phyloP scores from a whole-genome alignment of 2,329 filamentous ascomycete species.

The Thermothelomyces thermophilus region DNA sequence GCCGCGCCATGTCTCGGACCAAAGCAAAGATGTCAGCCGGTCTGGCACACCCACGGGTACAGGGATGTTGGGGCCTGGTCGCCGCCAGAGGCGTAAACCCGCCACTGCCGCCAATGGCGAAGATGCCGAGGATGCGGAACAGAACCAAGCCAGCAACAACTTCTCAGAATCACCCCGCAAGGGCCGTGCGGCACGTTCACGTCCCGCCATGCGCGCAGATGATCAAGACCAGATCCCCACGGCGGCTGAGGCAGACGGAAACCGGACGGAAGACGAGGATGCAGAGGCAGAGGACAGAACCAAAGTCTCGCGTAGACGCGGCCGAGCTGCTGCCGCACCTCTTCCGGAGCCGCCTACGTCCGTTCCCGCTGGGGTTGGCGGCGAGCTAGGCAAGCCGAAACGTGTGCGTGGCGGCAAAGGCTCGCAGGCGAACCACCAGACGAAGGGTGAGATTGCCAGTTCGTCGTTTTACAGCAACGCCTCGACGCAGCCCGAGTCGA shows the following conservation, averaged over 20 bases:
- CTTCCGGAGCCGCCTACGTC: slow-evolving; percentile 22
- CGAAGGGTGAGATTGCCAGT: slow-evolving; percentile 22
- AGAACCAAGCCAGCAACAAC: slow-evolving; percentile 8
- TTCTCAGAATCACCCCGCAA: slow-evolving; percentile 17
- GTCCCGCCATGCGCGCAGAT: slow-evolving; percentile 9
- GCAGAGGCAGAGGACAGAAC: slow-evolving; percentile 10
- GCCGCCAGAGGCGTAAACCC: slow-evolving; percentile 17
- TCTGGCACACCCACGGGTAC: slow-evolving; percentile 41
- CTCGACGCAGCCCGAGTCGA: slow-evolving; percentile 38
- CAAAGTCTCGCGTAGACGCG: slow-evolving; percentile 21
- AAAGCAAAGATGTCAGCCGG: slow-evolving; percentile 45
- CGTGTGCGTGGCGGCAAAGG: slow-evolving; percentile 17
- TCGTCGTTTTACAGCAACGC: slow-evolving; percentile 26
- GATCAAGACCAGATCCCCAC: slow-evolving; percentile 12
- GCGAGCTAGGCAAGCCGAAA: slow-evolving; percentile 18
- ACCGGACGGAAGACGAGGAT: slow-evolving; percentile 18
- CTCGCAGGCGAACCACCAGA: slow-evolving; percentile 1
- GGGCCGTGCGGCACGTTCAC: slow-evolving; percentile 17
- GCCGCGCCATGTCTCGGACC: slow-evolving; percentile 46
- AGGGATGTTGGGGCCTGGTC: slow-evolving; percentile 29
- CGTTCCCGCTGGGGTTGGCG: slow-evolving; percentile 2
- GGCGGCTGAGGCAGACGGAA: slow-evolving; percentile 11
- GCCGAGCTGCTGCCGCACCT: neutral
- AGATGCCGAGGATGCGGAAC: slow-evolving; percentile 7
- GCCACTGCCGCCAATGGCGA: slow-evolving; percentile 12